Percentiles rank a stretch among this genome's conserved stretches.
Conservation (phyloP, 208 protist genomes). For the Wallacemonas sp. region DNA sequence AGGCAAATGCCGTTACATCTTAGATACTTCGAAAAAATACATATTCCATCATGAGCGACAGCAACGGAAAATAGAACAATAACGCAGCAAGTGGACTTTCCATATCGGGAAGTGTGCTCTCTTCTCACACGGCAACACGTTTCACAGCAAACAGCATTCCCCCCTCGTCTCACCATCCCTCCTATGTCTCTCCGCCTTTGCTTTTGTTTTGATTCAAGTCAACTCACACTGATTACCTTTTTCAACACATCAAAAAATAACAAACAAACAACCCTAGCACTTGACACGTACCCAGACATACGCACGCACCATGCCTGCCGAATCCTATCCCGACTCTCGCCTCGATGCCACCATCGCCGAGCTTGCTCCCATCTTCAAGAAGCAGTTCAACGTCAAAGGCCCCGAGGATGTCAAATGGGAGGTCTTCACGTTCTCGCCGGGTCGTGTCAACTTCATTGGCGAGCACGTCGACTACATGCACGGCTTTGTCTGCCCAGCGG, state of each 20-base stretch:
- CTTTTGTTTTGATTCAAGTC: too few relatives aligned
- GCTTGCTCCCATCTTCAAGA: slow-evolving; percentile 52
- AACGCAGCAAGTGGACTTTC: too few relatives aligned
- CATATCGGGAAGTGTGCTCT: too few relatives aligned
- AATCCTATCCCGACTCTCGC: slow-evolving; percentile 50
- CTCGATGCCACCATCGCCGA: slow-evolving; percentile 43
- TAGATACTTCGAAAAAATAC: too few relatives aligned
- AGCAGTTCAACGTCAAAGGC: slow-evolving; percentile 46
- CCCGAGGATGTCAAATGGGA: slow-evolving; percentile 71
- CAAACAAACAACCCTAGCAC: background rate
- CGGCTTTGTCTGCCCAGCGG: slow-evolving; percentile 78
- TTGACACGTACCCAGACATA: background rate
- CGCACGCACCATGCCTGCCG: slow-evolving; percentile 46
- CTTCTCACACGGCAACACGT: too few relatives aligned
- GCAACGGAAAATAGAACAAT: too few relatives aligned
- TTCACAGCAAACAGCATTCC: too few relatives aligned
- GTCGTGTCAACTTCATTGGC: slow-evolving; percentile 91
- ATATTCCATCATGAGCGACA: too few relatives aligned
- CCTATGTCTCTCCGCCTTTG: too few relatives aligned
- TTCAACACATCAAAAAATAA: background rate
- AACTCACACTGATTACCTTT: too few relatives aligned
- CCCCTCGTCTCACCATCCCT: too few relatives aligned
- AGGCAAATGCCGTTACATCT: too few relatives aligned
- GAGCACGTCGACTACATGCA: slow-evolving; percentile 93
- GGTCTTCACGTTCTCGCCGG: slow-evolving; percentile 79